Evolutionary conservation across 257 asterid species (phyloP), one percentile per base, ranked within the genome.

Genomic region (Rauvolfia tetraphylla): DNA sequence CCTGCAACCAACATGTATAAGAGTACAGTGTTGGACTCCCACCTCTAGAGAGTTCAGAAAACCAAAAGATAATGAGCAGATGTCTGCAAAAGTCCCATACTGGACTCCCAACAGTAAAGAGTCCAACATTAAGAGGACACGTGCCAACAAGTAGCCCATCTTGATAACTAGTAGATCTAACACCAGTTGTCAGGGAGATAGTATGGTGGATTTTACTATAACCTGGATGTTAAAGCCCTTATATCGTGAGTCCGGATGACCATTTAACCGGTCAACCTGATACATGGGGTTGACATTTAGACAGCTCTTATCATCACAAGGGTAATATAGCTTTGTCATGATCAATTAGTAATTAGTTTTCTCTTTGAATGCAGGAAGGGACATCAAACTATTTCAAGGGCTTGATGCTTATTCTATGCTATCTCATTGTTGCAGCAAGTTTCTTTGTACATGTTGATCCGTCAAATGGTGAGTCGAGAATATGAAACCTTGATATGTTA

Each of bases 401-500:
- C 31, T 71, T 87, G 81, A 87, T 87, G 91, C 89, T 87, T 74
- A 83, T 87, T 76, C 80, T 87, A 49, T 87, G 91, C 83, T 87
- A 87, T 80, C 91, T 87, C 84, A 87, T 87, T 41, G 91, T 87
- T 65, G 91, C 91, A 74, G 91, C 91, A 27, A 88, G 87, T 79
- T 86, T 82, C 86, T 88, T 79, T 79, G 87, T 83, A 57, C 90
- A 88, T 57, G 71, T 82, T 17, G 83, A 88, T 83, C 81, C 74
- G 10, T 34, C 92, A 74, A 82, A 81, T 6, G 97, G 98, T 93
- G 76, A 90, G 91, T 67, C 33, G 7, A 67, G 25, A 11, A 23
- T 53, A 10, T 23, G n/a, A 15, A 71, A 59, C 44, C 10, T 33
- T 4, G 23, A 29, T 17, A 53, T 54, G 63, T 18, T 76, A 15